Conservation (phyloP, 345 rosid genomes). For the Euphorbia pulcherrima region DNA sequence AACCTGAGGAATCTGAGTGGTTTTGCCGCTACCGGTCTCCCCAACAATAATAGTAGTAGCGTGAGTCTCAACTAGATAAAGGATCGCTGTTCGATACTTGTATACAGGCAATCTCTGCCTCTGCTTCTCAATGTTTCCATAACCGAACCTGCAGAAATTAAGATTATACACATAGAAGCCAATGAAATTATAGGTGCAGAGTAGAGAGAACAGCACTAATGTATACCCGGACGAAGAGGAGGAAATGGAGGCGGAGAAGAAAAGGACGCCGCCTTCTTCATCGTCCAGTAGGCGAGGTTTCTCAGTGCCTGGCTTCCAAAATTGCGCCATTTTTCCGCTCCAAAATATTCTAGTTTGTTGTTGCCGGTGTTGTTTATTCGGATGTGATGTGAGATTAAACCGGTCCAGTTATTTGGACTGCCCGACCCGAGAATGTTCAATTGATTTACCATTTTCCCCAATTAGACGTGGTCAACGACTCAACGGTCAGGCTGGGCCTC, state of each 20-base stretch:
- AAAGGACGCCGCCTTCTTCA: constrained; percentile 88
- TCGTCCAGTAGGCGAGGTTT: constrained; percentile 81
- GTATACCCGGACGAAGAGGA: constrained; percentile 55
- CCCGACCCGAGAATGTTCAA: background rate
- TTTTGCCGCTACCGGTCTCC: constrained; percentile 98
- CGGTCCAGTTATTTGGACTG: background rate
- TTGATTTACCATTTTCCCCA: too few species aligned
- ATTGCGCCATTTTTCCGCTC: constrained; percentile 50
- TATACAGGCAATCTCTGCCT: constrained; percentile 88
- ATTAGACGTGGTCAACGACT: too few species aligned
- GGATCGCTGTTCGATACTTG: constrained; percentile 70
- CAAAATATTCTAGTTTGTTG: constrained; percentile 10
- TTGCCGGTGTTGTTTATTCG: background rate
- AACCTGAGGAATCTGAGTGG: constrained; percentile 98
- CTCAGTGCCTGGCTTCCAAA: constrained; percentile 93
- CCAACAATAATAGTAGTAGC: constrained; percentile 93
- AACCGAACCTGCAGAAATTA: constrained; percentile 46
- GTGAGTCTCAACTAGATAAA: constrained; percentile 80
- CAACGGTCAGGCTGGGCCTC: too few species aligned
- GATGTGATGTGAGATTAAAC: background rate
- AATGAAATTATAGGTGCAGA: background rate
- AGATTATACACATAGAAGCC: background rate
- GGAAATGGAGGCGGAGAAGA: constrained; percentile 50
- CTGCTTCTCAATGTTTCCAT: constrained; percentile 69
- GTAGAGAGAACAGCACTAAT: background rate